phyloP scores from a whole-genome alignment of 2,329 filamentous ascomycete genomes.

The Rhynchosporium graminicola region DNA sequence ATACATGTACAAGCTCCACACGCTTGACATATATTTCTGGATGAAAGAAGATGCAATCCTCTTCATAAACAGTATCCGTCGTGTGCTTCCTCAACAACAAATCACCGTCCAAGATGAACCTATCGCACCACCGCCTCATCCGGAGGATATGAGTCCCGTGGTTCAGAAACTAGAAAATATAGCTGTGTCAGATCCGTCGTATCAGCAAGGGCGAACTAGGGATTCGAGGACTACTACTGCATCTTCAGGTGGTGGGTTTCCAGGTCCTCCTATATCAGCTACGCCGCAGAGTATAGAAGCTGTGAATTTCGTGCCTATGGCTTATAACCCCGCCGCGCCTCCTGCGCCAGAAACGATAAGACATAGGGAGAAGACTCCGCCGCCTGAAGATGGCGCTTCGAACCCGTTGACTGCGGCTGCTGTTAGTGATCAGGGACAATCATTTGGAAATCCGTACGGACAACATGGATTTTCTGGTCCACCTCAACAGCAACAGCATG shows the following conservation, averaged over 20 bases:
- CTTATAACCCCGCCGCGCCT: conserved; percentile 79
- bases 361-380: conserved; percentile 77
- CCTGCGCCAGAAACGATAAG: conserved; percentile 70
- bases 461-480: conserved; percentile 29
- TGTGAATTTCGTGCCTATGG: conserved; percentile 61
- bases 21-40: conserved; percentile 79
- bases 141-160: conserved; percentile 62
- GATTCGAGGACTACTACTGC: conserved; percentile 32
- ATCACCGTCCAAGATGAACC: conserved; percentile 68
- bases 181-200: conserved; percentile 63
- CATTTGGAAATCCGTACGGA: conserved; percentile 51
- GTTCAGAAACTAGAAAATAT: conserved; percentile 73
- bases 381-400: conserved; percentile 65
- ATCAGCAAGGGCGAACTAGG: conserved; percentile 40
- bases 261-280: conserved; percentile 41
- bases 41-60: conserved; percentile 69
- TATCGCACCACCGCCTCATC: conserved; percentile 48
- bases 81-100: conserved; percentile 61
- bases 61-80: conserved; percentile 68
- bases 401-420: conserved; percentile 61
- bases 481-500: conserved; percentile 18
- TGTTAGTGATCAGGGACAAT: conserved; percentile 55
- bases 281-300: conserved; percentile 41
- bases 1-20: conserved; percentile 77
- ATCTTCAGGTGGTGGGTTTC: conserved; percentile 26